phyloP scores from a whole-genome alignment of 352 stramenopile species.

The Bremia lactucae region DNA sequence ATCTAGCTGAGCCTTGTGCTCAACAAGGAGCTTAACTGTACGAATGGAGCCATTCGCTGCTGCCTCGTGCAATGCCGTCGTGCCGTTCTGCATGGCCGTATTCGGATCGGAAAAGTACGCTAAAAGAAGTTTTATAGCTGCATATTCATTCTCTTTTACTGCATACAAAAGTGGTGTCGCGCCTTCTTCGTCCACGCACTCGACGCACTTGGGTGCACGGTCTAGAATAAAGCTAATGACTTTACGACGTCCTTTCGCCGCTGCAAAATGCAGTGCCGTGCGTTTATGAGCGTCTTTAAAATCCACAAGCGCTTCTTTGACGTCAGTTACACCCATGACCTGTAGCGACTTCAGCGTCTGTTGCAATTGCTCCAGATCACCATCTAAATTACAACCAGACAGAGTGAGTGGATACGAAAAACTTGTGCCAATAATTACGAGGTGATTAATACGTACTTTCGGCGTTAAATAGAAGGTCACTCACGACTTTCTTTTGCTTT shows the following conservation, averaged over 20 bases:
- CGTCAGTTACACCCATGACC: constrained; percentile 43
- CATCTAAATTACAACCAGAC: constrained; percentile 28
- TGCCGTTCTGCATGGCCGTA: constrained; percentile 45
- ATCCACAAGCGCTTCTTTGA: constrained; percentile 48
- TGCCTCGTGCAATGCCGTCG: constrained; percentile 55
- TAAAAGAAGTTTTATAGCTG: constrained; percentile 50
- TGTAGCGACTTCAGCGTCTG: constrained; percentile 52
- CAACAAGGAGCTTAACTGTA: constrained; percentile 40
- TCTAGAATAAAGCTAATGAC: constrained; percentile 65
- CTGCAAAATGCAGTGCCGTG: constrained; percentile 70
- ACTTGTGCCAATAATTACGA: neutral
- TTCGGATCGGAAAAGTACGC: constrained; percentile 44
- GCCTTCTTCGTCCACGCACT: constrained; percentile 61
- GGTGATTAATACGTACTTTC: constrained; percentile 53
- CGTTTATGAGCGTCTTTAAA: constrained; percentile 81
- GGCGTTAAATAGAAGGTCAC: constrained; percentile 54
- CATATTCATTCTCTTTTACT: constrained; percentile 69
- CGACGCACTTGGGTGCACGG: constrained; percentile 39
- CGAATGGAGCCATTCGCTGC: constrained; percentile 56
- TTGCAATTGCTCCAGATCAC: constrained; percentile 54
- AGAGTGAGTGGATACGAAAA: neutral
- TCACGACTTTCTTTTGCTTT: constrained; percentile 69
- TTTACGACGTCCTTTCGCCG: constrained; percentile 66
- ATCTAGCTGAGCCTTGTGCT: constrained; percentile 47
- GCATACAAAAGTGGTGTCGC: constrained; percentile 61